Evolutionary conservation across 139 green algal genomes (phyloP).

Genomic region (Pedinophyceae sp.): DNA sequence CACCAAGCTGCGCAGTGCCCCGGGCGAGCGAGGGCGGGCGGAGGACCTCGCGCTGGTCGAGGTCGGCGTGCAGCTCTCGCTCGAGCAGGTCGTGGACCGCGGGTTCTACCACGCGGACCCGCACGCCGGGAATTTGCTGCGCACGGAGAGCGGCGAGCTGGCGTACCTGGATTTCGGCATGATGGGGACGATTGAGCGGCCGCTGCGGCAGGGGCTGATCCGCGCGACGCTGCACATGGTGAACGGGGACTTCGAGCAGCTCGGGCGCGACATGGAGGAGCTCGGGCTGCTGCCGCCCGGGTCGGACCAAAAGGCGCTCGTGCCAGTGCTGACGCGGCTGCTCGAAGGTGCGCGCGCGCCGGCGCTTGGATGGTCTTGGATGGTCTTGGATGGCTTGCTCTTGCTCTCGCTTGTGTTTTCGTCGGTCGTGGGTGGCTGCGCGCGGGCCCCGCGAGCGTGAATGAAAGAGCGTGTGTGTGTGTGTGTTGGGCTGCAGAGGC

Average conservation of each 20-base stretch:
- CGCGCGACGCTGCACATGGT: slow-evolving; percentile 73
- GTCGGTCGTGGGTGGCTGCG: too few species aligned
- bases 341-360: too few species aligned
- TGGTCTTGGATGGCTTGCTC: too few species aligned
- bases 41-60: slow-evolving; percentile 76
- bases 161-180: slow-evolving; percentile 78
- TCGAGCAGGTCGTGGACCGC: slow-evolving; percentile 24
- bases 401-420: too few species aligned
- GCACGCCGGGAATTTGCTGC: slow-evolving; percentile 51
- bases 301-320: slow-evolving; percentile 30
- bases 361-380: too few species aligned
- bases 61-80: slow-evolving; percentile 27
- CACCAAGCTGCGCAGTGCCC: slow-evolving; percentile 38
- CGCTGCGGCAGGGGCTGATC: slow-evolving; percentile 28
- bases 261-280: slow-evolving; percentile 62
- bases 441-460: too few species aligned
- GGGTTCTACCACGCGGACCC: slow-evolving; percentile 52
- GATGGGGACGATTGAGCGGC: slow-evolving; percentile 44
- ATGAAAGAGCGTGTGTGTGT: too few species aligned
- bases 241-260: slow-evolving; percentile 39
- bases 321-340: slow-evolving; percentile 51
- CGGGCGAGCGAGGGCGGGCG: background rate
- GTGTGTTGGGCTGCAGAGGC: too few species aligned
- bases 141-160: slow-evolving; percentile 21
- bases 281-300: slow-evolving; percentile 62